Base-by-base conservation (phyloP, 768 basidiomycete species). In the Xerocomellus dryophilus region DNA sequence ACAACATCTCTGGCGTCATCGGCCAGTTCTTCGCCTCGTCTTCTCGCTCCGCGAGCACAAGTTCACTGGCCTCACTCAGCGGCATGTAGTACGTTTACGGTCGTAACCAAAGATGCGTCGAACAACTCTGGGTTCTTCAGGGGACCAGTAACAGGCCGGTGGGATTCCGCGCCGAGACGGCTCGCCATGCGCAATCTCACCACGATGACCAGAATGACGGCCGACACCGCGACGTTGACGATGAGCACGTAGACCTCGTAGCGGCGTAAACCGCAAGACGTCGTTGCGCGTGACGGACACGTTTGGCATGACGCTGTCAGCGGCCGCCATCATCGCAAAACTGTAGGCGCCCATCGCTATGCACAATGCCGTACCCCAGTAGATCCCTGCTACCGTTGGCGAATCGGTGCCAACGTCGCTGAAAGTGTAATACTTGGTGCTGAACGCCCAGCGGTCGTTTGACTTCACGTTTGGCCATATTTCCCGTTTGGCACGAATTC, bases 101-200 rank as follows among this genome's bases (percentile, higher is more conserved):
- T 47, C 21, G 25, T 20, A 4, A 32, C n/a, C 29, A 50, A 31
- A n/a, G 56, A 51, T 0, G 48, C 41, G 23, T 55, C 41, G 42
- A 53, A 59, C 32, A 56, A 29, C 23, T 47, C 42, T 2, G 48
- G 38, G 2, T 29, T 55, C 39, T 53, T 52, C 34, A 50, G 4
- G 49, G 48, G 27, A 47, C 20, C 47, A 60, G 6, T 29, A 54
- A 23, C 8, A 60, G 15, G 0, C 48, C 47, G 2, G 55, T 51
- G 2, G 45, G 5, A 10, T 51, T n/a, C n/a, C n/a, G n/a, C n/a
- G n/a, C n/a, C n/a, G n/a, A n/a, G n/a, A n/a, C n/a, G n/a, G n/a
- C n/a, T n/a, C n/a, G n/a, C 45, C 27, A 34, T 29, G 29, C 42
- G 45, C 32, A 51, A 42, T 20, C 23, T 38, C 42, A 52, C 40